Evolutionary conservation across 2,329 filamentous ascomycete species (phyloP).

Genomic region (Tympanopsis confertula): DNA sequence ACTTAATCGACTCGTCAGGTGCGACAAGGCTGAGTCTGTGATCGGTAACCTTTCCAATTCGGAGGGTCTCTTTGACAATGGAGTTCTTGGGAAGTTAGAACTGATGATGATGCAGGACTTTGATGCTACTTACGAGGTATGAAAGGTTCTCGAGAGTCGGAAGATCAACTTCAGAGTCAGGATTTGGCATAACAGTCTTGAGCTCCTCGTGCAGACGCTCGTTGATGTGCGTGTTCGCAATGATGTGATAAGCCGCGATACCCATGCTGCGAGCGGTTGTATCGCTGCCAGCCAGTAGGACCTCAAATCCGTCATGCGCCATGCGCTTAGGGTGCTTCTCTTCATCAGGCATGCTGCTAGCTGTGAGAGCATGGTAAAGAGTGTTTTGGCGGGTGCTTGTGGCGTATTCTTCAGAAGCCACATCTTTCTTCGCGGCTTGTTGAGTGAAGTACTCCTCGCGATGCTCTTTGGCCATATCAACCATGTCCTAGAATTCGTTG

Average conservation of each 20-base stretch:
- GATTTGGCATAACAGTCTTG: conserved; percentile 9
- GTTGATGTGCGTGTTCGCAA: conserved; percentile 10
- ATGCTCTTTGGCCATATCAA: conserved; percentile 5
- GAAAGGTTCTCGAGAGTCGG: conserved; percentile 23
- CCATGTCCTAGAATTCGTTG: conserved; percentile 6
- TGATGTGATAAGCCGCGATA: conserved; percentile 14
- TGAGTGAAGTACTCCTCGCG: background rate
- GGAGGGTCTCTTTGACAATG: conserved; percentile 11
- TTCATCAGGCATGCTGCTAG: conserved; percentile 17
- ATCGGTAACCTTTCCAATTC: conserved; percentile 9
- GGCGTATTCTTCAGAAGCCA: conserved; percentile 5
- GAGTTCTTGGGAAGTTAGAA: conserved; percentile 2
- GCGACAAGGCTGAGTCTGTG: conserved; percentile 1
- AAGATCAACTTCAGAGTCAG: conserved; percentile 9
- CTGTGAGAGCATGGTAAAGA: conserved; percentile 12
- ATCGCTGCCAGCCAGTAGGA: conserved; percentile 25
- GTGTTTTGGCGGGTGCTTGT: conserved; percentile 6
- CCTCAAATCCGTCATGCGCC: conserved; percentile 21
- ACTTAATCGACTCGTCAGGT: background rate
- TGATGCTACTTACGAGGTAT: conserved; percentile 13
- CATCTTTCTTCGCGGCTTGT: conserved; percentile 3
- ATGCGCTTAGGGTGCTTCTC: conserved; percentile 22
- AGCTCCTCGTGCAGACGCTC: conserved; percentile 13
- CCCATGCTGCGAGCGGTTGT: conserved; percentile 18
- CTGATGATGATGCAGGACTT: too few species aligned